Conservation (phyloP, 2,329 filamentous ascomycete species). For the Phaeosphaeriaceae sp. region DNA sequence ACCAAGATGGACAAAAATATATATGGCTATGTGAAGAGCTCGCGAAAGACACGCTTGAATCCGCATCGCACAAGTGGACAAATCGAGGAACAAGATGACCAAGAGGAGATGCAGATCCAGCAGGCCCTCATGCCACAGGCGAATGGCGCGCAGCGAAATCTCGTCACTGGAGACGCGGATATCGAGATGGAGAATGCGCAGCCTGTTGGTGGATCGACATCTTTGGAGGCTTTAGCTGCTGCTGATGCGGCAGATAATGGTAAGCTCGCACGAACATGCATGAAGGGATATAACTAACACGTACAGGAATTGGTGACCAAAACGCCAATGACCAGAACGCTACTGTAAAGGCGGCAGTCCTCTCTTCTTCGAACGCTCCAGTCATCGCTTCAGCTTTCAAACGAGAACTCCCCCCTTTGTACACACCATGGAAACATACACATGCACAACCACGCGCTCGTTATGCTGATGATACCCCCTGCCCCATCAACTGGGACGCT, state of each 20-base stretch:
- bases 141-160: too few species aligned
- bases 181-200: not conserved
- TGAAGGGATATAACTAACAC: too few species aligned
- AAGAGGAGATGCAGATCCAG: not conserved
- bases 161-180: not conserved
- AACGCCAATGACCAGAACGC: too few species aligned
- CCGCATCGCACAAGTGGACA: too few species aligned
- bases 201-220: not conserved
- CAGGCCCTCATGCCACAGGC: not conserved
- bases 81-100: too few species aligned
- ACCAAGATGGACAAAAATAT: not conserved
- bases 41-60: not conserved
- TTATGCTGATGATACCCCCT: not conserved
- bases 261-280: too few species aligned
- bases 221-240: not conserved
- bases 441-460: not conserved
- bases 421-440: not conserved
- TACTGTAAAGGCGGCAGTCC: too few species aligned
- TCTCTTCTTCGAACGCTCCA: too few species aligned
- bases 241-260: too few species aligned
- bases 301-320: too few species aligned
- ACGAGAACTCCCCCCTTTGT: not conserved
- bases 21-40: not conserved
- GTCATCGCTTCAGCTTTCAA: not conserved
- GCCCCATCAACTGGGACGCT: conserved; percentile 1